These are phyloP conservation scores for Achaetomium macrosporum DNA, from an alignment of 2,329 filamentous ascomycete genomes.

Conservation along the genomic window DNA sequence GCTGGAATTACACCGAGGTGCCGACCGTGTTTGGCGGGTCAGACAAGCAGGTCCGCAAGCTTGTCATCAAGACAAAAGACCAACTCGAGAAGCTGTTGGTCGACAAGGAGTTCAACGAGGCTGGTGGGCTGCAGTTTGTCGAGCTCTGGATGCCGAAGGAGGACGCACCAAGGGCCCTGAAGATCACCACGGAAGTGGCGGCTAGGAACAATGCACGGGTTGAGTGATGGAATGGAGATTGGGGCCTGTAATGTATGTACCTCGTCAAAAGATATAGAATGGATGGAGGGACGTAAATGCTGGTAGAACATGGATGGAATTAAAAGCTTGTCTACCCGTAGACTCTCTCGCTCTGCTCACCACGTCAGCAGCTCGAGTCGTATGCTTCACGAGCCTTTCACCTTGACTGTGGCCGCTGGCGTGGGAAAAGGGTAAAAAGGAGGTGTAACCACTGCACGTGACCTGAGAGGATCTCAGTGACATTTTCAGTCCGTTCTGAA, in stretches of 20 bases:
- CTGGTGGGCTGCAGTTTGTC: slow-evolving; percentile 59
- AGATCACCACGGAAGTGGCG: slow-evolving; percentile 64
- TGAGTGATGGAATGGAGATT: slow-evolving; percentile 13
- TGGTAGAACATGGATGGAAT: not conserved
- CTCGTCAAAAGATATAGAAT: not conserved
- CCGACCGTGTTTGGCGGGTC: slow-evolving; percentile 61
- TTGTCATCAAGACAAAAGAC: slow-evolving; percentile 61
- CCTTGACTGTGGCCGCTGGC: too few species aligned
- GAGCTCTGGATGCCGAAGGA: slow-evolving; percentile 76
- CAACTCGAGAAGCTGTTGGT: slow-evolving; percentile 61
- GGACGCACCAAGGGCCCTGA: slow-evolving; percentile 67
- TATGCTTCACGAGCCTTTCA: too few species aligned
- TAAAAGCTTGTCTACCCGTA: too few species aligned
- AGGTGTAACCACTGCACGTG: too few species aligned
- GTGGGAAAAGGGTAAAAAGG: too few species aligned
- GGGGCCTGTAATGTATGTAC: not conserved
- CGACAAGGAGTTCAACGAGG: slow-evolving; percentile 57
- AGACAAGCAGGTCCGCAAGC: slow-evolving; percentile 53
- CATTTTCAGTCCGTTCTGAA: too few species aligned
- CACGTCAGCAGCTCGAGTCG: too few species aligned
- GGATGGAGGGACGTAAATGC: not conserved
- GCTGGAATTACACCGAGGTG: slow-evolving; percentile 68
- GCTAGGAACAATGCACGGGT: slow-evolving; percentile 58
- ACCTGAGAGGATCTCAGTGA: too few species aligned
- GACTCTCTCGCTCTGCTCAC: too few species aligned